phyloP scores from a whole-genome alignment of 2,329 filamentous ascomycete species.

The Pestalotiopsis sp. region DNA sequence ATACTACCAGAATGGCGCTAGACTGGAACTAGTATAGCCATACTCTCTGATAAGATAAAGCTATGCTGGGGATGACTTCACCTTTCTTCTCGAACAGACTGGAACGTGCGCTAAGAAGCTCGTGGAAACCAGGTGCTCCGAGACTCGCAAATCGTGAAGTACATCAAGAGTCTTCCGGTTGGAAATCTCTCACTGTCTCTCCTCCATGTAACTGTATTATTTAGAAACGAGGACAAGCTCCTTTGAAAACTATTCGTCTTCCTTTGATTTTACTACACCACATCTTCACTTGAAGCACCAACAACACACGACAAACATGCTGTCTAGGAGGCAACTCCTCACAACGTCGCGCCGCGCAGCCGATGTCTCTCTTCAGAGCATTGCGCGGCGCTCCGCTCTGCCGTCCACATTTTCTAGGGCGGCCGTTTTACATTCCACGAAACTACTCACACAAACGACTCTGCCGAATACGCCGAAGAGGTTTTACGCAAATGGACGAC shows the following conservation, averaged over 20 bases:
- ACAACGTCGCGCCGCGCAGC: conserved; percentile 36
- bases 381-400: conserved; percentile 23
- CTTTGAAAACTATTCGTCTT: not conserved
- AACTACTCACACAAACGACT: conserved; percentile 19
- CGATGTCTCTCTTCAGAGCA: conserved; percentile 25
- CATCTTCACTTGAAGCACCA: not conserved
- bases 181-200: not conserved
- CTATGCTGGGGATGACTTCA: conserved; percentile 14
- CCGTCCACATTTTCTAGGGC: conserved; percentile 25
- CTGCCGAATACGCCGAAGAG: conserved; percentile 36
- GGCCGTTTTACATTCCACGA: conserved; percentile 22
- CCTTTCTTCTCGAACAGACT: conserved; percentile 15
- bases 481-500: conserved; percentile 70
- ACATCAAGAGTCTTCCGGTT: conserved; percentile 3
- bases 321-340: conserved; percentile 41
- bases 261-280: not conserved
- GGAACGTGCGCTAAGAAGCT: conserved; percentile 13
- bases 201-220: not conserved
- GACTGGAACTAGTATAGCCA: not conserved
- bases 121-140: not conserved
- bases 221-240: conserved; percentile 1
- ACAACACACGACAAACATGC: conserved; percentile 31
- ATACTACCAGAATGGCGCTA: not conserved
- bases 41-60: conserved; percentile 8
- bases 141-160: not conserved